Percentiles rank a stretch among this genome's conserved stretches.
phyloP scores from a whole-genome alignment of 345 rosid genomes.

The Luvunga scandens region DNA sequence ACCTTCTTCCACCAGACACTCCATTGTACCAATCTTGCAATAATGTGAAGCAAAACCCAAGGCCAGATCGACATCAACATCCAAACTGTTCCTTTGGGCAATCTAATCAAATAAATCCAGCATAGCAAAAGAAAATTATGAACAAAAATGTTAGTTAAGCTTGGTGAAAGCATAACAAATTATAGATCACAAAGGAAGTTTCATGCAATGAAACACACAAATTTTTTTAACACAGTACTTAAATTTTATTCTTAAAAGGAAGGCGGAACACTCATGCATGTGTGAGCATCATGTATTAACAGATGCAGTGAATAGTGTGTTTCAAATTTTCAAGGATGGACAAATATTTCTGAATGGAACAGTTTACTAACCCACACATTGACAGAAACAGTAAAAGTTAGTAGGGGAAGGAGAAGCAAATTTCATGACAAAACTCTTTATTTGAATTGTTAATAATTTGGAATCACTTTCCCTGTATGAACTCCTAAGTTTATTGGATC shows the following conservation, averaged over 20 bases:
- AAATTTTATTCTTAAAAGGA: not conserved
- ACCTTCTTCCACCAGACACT: slow-evolving; percentile 97
- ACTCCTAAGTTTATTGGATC: not conserved
- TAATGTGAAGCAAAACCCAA: slow-evolving; percentile 93
- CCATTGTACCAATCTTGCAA: slow-evolving; percentile 91
- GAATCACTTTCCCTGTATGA: not conserved
- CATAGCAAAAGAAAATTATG: slow-evolving; percentile 1
- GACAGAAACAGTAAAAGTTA: not conserved
- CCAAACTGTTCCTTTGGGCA: slow-evolving; percentile 97
- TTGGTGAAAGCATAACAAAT: not conserved
- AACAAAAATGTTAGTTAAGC: not conserved
- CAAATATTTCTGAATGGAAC: not conserved
- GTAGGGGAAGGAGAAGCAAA: not conserved
- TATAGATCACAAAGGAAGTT: not conserved
- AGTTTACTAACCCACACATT: not conserved
- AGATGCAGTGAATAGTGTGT: not conserved
- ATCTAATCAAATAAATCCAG: slow-evolving; percentile 46
- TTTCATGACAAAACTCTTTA: not conserved
- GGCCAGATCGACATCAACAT: slow-evolving; percentile 92
- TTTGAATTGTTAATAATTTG: not conserved
- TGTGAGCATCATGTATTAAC: not conserved
- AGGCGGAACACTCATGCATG: not conserved
- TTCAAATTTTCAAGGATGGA: not conserved
- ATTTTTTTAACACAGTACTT: not conserved
- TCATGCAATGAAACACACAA: not conserved